A percentile compares a stretch with the other conserved stretches of the same genome.
These are phyloP conservation scores for Chrysosporium keratinophilum DNA, from an alignment of 2,329 filamentous ascomycete genomes.

Conservation along the genomic window DNA sequence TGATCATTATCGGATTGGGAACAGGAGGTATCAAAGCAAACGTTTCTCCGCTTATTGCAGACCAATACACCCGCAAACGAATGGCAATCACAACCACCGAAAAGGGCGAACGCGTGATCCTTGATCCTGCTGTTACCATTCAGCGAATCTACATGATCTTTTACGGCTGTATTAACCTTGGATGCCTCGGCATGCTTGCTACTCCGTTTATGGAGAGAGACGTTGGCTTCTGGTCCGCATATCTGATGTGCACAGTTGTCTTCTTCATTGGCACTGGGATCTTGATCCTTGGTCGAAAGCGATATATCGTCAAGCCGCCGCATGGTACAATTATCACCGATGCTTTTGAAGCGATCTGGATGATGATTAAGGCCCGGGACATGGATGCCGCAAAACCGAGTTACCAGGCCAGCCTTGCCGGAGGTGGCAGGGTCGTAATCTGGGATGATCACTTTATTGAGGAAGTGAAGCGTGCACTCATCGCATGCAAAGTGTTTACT, in stretches of 20 bases:
- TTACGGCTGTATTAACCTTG: conserved; percentile 62
- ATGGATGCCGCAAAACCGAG: conserved; percentile 56
- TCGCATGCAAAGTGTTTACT: conserved; percentile 60
- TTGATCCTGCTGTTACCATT: conserved; percentile 56
- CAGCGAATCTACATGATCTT: conserved; percentile 64
- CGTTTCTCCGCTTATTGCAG: conserved; percentile 47
- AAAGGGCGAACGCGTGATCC: conserved; percentile 48
- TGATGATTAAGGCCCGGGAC: conserved; percentile 43
- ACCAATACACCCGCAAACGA: conserved; percentile 52
- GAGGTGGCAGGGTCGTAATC: conserved; percentile 31
- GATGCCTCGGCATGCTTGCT: conserved; percentile 54
- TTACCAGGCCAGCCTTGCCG: conserved; percentile 47
- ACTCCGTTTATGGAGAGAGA: conserved; percentile 58
- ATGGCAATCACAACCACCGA: conserved; percentile 38
- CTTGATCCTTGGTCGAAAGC: conserved; percentile 37
- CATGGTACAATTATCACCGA: conserved; percentile 56
- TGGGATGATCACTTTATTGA: conserved; percentile 64
- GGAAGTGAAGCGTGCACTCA: conserved; percentile 54
- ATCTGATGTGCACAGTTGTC: conserved; percentile 50
- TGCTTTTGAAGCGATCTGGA: conserved; percentile 52
- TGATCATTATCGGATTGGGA: conserved; percentile 55
- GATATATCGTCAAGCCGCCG: conserved; percentile 40
- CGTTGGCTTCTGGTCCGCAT: conserved; percentile 56
- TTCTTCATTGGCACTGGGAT: conserved; percentile 53
- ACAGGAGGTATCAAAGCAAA: conserved; percentile 61